phyloP scores from a whole-genome alignment of 2,329 filamentous ascomycete genomes.

The Triangularia setosa region DNA sequence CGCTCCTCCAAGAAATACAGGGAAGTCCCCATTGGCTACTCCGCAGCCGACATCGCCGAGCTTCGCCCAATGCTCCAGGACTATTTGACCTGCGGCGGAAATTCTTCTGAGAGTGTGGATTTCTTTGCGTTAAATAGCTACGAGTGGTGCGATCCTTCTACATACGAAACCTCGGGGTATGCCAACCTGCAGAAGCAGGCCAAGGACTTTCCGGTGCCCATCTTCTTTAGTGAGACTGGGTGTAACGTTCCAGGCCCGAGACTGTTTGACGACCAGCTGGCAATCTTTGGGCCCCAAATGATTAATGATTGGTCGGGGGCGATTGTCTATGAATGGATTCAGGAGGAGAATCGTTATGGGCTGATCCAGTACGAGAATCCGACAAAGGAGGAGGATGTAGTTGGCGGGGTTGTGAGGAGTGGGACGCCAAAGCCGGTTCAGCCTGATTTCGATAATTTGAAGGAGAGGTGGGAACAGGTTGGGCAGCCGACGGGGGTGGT shows the following conservation, averaged over 20 bases:
- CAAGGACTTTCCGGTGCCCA: constrained; percentile 71
- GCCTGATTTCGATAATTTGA: constrained; percentile 77
- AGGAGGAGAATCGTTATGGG: constrained; percentile 80
- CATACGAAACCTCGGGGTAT: constrained; percentile 66
- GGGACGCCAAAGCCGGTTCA: constrained; percentile 69
- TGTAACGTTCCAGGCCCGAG: constrained; percentile 66
- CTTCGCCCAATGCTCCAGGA: constrained; percentile 59
- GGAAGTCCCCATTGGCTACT: constrained; percentile 80
- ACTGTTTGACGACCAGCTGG: constrained; percentile 66
- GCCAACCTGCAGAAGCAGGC: constrained; percentile 62
- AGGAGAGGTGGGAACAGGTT: constrained; percentile 69
- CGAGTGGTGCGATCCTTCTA: constrained; percentile 66
- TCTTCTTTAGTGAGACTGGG: constrained; percentile 86
- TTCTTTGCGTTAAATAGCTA: constrained; percentile 87
- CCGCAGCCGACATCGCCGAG: constrained; percentile 76
- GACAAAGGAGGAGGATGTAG: constrained; percentile 49
- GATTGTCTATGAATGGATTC: constrained; percentile 87
- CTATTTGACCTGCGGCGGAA: constrained; percentile 74
- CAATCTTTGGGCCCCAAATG: constrained; percentile 76
- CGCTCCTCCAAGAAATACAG: constrained; percentile 72
- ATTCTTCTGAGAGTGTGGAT: constrained; percentile 67
- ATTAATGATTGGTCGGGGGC: constrained; percentile 65
- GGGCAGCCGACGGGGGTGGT: constrained; percentile 63
- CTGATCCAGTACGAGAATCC: constrained; percentile 69
- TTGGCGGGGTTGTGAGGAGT: constrained; percentile 64